These are phyloP conservation scores for Mycena kentingensis DNA, from an alignment of 768 basidiomycete genomes.

Conservation along the genomic window DNA sequence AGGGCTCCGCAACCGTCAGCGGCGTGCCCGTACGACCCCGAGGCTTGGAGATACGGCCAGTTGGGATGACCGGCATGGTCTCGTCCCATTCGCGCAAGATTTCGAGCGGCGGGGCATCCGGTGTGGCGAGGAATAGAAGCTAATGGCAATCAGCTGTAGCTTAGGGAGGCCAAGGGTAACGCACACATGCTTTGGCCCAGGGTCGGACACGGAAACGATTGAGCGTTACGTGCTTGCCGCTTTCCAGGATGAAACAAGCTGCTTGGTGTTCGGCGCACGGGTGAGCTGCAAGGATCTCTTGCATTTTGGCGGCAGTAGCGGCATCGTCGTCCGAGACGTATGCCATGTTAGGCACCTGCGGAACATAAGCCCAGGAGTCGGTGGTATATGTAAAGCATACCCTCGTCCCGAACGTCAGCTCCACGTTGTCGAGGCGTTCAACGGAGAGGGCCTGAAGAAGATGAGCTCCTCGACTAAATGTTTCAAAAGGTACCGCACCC, in stretches of 20 bases:
- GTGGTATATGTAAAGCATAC: too few relatives aligned
- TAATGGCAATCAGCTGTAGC: neutral
- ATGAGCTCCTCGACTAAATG: neutral
- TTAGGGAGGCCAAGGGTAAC: neutral
- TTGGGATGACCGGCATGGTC: too few relatives aligned
- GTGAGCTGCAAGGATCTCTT: slow-evolving; percentile 8
- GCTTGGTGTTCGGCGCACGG: slow-evolving; percentile 1
- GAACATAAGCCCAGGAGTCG: neutral
- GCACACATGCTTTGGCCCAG: slow-evolving; percentile 4
- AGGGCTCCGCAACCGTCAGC: neutral
- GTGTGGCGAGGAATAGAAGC: neutral
- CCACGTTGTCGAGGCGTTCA: neutral
- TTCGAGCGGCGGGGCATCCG: neutral
- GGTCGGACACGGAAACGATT: neutral
- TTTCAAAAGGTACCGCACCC: neutral
- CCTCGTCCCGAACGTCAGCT: too few relatives aligned
- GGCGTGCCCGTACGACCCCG: slow-evolving; percentile 4
- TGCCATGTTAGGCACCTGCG: neutral
- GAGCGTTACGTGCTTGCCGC: slow-evolving; percentile 1
- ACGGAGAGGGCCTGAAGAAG: neutral
- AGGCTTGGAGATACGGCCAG: neutral
- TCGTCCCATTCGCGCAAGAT: slow-evolving; percentile 1
- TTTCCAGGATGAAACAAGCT: neutral
- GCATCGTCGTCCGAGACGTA: neutral
- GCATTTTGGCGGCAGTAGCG: neutral